Evolutionary conservation across 768 basidiomycete genomes (phyloP).

Genomic region (Suillus lakei): DNA sequence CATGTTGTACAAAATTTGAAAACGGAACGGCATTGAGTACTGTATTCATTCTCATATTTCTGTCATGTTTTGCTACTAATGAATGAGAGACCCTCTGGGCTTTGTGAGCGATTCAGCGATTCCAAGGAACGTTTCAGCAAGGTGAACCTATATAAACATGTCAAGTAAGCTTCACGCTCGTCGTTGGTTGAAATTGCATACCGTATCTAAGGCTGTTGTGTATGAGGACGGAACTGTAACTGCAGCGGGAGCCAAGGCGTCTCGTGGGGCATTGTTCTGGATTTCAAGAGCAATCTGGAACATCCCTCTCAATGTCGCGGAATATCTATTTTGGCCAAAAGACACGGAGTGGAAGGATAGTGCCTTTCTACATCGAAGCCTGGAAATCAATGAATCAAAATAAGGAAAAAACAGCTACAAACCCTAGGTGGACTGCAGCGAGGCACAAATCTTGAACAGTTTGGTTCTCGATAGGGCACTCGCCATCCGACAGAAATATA

Average conservation of each 20-base stretch:
- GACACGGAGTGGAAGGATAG: constrained; percentile 62
- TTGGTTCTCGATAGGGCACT: constrained; percentile 43
- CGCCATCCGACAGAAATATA: constrained; percentile 60
- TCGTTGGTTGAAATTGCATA: constrained; percentile 23
- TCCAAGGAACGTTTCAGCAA: constrained; percentile 61
- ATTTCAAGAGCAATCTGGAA: constrained; percentile 51
- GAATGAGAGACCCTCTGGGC: constrained; percentile 51
- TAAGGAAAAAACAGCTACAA: background rate
- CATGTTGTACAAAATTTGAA: no score
- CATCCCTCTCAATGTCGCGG: constrained; percentile 48
- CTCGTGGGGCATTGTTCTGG: constrained; percentile 47
- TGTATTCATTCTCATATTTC: background rate
- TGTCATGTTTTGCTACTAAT: constrained; percentile 19
- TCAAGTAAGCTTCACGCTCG: background rate
- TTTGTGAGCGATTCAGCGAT: constrained; percentile 62
- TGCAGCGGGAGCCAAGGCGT: constrained; percentile 39
- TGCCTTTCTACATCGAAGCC: constrained; percentile 45
- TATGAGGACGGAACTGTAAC: constrained; percentile 49
- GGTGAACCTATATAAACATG: constrained; percentile 43
- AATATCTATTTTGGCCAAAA: constrained; percentile 44
- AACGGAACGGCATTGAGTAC: no score
- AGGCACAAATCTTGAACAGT: constrained; percentile 46
- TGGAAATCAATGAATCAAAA: background rate
- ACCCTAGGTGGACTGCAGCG: constrained; percentile 51
- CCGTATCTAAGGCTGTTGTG: constrained; percentile 55